Evolutionary conservation across 805 yeast species (phyloP), one percentile per base, ranked within the genome.

Genomic region (Wickerhamiella brachini): DNA sequence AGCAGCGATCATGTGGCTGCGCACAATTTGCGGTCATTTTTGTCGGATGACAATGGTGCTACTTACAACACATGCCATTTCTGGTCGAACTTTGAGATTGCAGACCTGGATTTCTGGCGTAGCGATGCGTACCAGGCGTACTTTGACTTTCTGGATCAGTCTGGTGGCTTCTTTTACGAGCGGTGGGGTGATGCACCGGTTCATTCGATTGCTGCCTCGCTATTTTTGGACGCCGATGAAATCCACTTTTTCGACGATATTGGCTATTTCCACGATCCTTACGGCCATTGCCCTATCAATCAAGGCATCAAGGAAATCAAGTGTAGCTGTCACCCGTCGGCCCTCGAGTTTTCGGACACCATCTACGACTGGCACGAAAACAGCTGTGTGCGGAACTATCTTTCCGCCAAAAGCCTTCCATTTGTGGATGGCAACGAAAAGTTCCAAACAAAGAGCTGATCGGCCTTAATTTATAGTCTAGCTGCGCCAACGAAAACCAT

Each of bases 141-240:
- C 67, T 87, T 87, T 59, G 83, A 84, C 18, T 70, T 74, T 59
- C 75, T 87, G 61, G 95, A 87, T 67, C 66, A 77, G 55, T 77
- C 82, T 15, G 95, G 95, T 65, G 95, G 95, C n/a, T 87, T 87
- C 70, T 87, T 83, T 71, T 87, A 86, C 66, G 95, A 88, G 71
- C 76, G 95, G 68, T 85, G 95, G 95, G 95, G 95, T 59, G 95
- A 86, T 67, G 95, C 95, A 0, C 95, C 95, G 2, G 76, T 85
- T n/a, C 93, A 85, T 65, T 76, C 93, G 0, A 73, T 95, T 24
- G 95, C 93, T 31, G 95, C 85, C 20, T 71, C 93, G 4, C 70
- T 87, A 57, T 84, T 87, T 70, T 64, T 85, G 65, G 79, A 83
- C 50, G 78, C 76, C 64, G 79, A 77, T 54, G 71, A 81, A 62